Evolutionary conservation across 352 stramenopile genomes (phyloP).

Genomic region (Phytopythium litorale): DNA sequence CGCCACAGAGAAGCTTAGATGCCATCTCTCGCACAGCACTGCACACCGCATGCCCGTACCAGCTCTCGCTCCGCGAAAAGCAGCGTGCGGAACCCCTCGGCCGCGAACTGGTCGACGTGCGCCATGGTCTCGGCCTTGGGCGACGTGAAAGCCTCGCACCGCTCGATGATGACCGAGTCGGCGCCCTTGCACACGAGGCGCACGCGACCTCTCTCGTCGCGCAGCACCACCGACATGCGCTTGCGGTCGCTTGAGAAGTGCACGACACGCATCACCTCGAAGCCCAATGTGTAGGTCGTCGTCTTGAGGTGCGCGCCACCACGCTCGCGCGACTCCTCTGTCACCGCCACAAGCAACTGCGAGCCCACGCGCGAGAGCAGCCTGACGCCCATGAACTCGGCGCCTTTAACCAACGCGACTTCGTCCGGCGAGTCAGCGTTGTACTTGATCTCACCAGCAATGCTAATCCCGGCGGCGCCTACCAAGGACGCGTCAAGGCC

Average conservation of each 20-base stretch:
- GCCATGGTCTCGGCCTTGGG: slow-evolving; percentile 48
- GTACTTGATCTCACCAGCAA: slow-evolving; percentile 38
- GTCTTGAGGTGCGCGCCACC: slow-evolving; percentile 49
- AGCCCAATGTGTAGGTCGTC: slow-evolving; percentile 60
- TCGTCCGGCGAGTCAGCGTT: slow-evolving; percentile 93
- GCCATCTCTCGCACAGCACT: not conserved
- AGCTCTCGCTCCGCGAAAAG: slow-evolving; percentile 73
- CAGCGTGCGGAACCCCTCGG: slow-evolving; percentile 83
- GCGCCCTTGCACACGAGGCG: slow-evolving; percentile 81
- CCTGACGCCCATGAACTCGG: slow-evolving; percentile 69
- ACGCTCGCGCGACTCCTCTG: slow-evolving; percentile 50
- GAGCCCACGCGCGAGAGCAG: slow-evolving; percentile 60
- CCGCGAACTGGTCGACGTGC: slow-evolving; percentile 81
- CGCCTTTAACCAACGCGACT: slow-evolving; percentile 85
- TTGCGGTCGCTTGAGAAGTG: slow-evolving; percentile 81
- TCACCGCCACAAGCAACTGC: slow-evolving; percentile 55
- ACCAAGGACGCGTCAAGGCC: not conserved
- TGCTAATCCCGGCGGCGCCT: not conserved
- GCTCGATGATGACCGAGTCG: slow-evolving; percentile 72
- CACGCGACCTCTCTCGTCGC: slow-evolving; percentile 42
- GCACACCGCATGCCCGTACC: slow-evolving; percentile 22
- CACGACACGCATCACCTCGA: slow-evolving; percentile 64
- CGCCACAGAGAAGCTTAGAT: not conserved
- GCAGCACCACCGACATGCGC: slow-evolving; percentile 81
- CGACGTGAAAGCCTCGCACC: slow-evolving; percentile 59